Evolutionary conservation across 805 yeast genomes (phyloP).

Genomic region (Torulaspora indica): DNA sequence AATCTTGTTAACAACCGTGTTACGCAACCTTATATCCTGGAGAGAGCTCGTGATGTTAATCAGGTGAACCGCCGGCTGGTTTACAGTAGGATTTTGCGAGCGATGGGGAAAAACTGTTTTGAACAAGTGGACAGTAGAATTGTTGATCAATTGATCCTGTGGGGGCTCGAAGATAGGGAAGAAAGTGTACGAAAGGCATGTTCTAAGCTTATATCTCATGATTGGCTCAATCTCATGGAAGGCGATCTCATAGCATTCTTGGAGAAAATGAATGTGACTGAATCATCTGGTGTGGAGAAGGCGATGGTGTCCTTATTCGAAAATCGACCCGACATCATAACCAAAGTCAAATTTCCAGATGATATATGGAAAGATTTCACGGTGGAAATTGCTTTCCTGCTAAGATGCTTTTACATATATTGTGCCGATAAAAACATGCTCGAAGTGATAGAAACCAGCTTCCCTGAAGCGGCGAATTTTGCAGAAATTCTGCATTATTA

Average conservation of each 20-base stretch:
- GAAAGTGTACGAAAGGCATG: constrained; percentile 68
- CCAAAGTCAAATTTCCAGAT: constrained; percentile 55
- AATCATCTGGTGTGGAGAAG: constrained; percentile 58
- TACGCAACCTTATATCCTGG: constrained; percentile 59
- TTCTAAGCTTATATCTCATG: constrained; percentile 56
- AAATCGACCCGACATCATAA: constrained; percentile 56
- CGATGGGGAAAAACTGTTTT: constrained; percentile 57
- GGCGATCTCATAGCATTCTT: constrained; percentile 69
- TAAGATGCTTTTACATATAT: constrained; percentile 60
- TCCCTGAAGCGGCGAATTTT: constrained; percentile 74
- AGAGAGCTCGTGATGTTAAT: constrained; percentile 78
- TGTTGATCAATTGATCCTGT: constrained; percentile 63
- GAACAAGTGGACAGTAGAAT: constrained; percentile 35
- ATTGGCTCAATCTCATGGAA: constrained; percentile 67
- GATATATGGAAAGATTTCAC: constrained; percentile 66
- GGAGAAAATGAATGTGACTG: constrained; percentile 65
- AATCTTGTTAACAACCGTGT: constrained; percentile 54
- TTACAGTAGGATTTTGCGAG: constrained; percentile 62
- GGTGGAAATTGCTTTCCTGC: constrained; percentile 68
- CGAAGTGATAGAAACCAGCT: constrained; percentile 58
- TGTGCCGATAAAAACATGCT: constrained; percentile 51
- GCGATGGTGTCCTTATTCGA: constrained; percentile 64
- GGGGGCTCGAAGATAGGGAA: constrained; percentile 91
- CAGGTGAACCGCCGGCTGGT: constrained; percentile 66
- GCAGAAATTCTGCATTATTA: constrained; percentile 57